Evolutionary conservation across 2,329 filamentous ascomycete species (phyloP).

Genomic region (Cercospora sojina): DNA sequence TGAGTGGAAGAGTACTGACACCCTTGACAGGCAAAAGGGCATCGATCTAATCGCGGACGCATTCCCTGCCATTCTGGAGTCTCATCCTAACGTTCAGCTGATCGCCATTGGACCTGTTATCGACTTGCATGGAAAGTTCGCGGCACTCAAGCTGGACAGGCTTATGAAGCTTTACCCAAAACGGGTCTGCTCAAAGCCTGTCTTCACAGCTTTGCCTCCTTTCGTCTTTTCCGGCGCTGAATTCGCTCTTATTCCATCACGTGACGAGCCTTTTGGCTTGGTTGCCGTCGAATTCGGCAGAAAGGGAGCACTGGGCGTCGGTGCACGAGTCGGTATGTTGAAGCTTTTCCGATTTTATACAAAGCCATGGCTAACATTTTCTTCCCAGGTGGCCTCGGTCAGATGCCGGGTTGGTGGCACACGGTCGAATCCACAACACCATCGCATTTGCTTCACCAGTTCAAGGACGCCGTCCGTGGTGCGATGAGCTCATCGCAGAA

Average conservation of each 20-base stretch:
- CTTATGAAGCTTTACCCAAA: slow-evolving; percentile 64
- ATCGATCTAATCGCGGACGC: slow-evolving; percentile 66
- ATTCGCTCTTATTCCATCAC: slow-evolving; percentile 65
- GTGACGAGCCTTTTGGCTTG: slow-evolving; percentile 66
- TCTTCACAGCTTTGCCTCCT: slow-evolving; percentile 62
- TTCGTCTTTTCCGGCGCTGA: slow-evolving; percentile 65
- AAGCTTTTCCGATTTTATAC: too few relatives aligned
- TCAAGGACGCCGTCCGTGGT: slow-evolving; percentile 59
- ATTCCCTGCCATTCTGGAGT: slow-evolving; percentile 60
- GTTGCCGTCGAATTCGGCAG: slow-evolving; percentile 67
- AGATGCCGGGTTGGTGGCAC: slow-evolving; percentile 70
- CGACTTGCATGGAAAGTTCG: slow-evolving; percentile 66
- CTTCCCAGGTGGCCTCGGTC: slow-evolving; percentile 53
- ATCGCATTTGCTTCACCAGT: slow-evolving; percentile 62
- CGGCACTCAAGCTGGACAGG: slow-evolving; percentile 60
- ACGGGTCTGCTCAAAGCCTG: slow-evolving; percentile 62
- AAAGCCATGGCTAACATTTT: neutral
- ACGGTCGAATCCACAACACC: slow-evolving; percentile 64
- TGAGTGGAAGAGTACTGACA: neutral
- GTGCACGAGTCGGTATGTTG: slow-evolving; percentile 58
- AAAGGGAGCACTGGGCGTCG: slow-evolving; percentile 65
- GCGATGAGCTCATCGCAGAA: slow-evolving; percentile 57
- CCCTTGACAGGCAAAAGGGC: slow-evolving; percentile 54
- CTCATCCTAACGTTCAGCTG: slow-evolving; percentile 58
- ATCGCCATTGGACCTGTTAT: slow-evolving; percentile 64